phyloP scores from a whole-genome alignment of 305 asterid species.

The Plantago coronopus region DNA sequence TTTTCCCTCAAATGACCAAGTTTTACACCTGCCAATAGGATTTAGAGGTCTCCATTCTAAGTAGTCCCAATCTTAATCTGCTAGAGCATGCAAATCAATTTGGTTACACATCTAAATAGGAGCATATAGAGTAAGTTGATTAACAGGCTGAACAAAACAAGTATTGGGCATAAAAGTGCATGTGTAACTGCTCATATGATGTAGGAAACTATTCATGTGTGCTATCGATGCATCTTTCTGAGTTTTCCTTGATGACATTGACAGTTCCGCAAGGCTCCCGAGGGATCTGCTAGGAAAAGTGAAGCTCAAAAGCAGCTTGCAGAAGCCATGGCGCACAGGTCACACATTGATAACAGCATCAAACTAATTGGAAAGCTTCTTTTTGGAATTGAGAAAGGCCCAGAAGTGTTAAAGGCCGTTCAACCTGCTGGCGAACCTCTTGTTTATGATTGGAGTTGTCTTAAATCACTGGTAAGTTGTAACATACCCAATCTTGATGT shows the following conservation, averaged over 20 bases:
- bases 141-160: background rate
- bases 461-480: constrained; percentile 66
- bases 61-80: too few species aligned
- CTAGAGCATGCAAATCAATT: too few species aligned
- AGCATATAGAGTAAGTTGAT: too few species aligned
- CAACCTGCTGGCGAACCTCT: constrained; percentile 83
- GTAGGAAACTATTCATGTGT: too few species aligned
- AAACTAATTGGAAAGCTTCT: constrained; percentile 69
- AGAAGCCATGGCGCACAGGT: constrained; percentile 76
- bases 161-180: background rate
- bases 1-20: too few species aligned
- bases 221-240: background rate
- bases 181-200: too few species aligned
- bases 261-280: constrained; percentile 86
- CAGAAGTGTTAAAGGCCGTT: constrained; percentile 46
- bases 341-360: constrained; percentile 69
- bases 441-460: constrained; percentile 85
- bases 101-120: too few species aligned
- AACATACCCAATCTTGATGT: constrained; percentile 16
- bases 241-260: constrained; percentile 17
- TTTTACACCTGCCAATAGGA: too few species aligned
- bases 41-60: too few species aligned
- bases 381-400: constrained; percentile 67
- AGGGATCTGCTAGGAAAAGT: constrained; percentile 61
- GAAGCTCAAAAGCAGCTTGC: constrained; percentile 80